Evolutionary conservation across 768 basidiomycete genomes (phyloP), one percentile per base, ranked within the genome.

Genomic region (Ephemerocybe angulata): DNA sequence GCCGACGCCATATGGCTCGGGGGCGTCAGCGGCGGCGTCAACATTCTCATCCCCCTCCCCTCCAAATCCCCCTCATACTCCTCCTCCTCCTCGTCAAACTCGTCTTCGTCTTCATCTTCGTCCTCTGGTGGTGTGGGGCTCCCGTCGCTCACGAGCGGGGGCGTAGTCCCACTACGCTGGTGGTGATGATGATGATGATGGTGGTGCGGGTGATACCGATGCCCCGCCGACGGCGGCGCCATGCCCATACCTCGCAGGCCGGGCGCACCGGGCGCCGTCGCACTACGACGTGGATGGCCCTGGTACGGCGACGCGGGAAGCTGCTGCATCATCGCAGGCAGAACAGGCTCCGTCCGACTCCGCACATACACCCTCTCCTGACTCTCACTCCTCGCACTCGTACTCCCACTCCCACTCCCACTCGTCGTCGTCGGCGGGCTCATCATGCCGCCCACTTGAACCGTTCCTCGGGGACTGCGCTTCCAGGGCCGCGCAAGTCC

Each of bases 11-110:
- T 8, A 12, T 55, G 54, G 30, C 37, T 30, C 30, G 57, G 57
- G 15, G 60, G 60, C 29, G 60, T 58, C 1, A 56, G 52, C 1
- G 60, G 60, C 15, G 60, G 60, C 10, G 60, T 61, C 11, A 61
- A 42, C 8, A 61, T 19, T 25, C 54, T 41, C 33, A 54, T 13
- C n/a, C 55, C 56, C 25, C 27, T 25, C 38, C n/a, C 17, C 24
- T 57, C 56, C 12, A 52, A 37, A 30, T 57, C 59, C 12, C 42
- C 43, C 27, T 44, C n/a, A 19, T n/a, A n/a, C n/a, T n/a, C n/a
- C n/a, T n/a, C n/a, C n/a, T n/a, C n/a, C n/a, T n/a, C n/a, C n/a
- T n/a, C n/a, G n/a, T n/a, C n/a, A n/a, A n/a, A n/a, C 33, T 35
- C 33, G 8, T 8, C 17, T 51, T 49, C 22, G 33, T 49, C 31